These are phyloP conservation scores for Coelastrella sp. DNA, from an alignment of 139 green algal species.

Conservation along the genomic window DNA sequence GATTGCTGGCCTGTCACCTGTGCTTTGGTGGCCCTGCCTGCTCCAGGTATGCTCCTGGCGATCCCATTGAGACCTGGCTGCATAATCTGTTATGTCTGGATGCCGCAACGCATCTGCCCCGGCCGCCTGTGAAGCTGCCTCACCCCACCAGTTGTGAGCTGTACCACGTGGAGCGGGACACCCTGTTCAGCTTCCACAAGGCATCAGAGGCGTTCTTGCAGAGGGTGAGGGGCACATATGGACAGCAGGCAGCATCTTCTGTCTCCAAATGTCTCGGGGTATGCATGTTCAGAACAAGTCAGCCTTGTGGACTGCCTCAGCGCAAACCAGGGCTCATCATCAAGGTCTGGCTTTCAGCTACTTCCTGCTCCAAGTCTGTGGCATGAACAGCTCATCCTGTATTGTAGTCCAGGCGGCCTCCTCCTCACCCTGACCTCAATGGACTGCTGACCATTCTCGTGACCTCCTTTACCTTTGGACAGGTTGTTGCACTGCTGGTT, in stretches of 20 bases:
- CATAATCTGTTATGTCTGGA: constrained; percentile 95
- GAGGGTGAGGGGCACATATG: neutral
- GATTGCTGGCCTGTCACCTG: neutral
- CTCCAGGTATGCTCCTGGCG: constrained; percentile 86
- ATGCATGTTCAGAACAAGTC: neutral
- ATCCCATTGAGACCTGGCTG: constrained; percentile 95
- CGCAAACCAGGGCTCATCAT: no score
- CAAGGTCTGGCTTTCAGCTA: no score
- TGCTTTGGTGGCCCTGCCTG: neutral
- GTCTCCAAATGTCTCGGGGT: no score
- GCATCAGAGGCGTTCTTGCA: constrained; percentile 73
- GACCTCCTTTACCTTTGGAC: neutral
- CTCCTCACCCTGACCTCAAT: no score
- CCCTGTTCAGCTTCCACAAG: constrained; percentile 97
- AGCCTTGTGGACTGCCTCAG: no score
- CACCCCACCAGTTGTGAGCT: constrained; percentile 96
- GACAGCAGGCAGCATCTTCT: no score
- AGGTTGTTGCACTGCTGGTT: constrained; percentile 94
- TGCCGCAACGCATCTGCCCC: constrained; percentile 85
- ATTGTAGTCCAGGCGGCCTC: no score
- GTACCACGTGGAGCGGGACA: constrained; percentile 96
- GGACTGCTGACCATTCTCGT: no score
- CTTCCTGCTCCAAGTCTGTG: no score
- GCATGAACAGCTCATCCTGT: no score
- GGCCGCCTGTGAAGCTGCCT: constrained; percentile 80